A percentile compares a stretch with the other conserved stretches of the same genome.
phyloP scores from a whole-genome alignment of 2,329 filamentous ascomycete genomes.

The Calcarisporium arbuscula region DNA sequence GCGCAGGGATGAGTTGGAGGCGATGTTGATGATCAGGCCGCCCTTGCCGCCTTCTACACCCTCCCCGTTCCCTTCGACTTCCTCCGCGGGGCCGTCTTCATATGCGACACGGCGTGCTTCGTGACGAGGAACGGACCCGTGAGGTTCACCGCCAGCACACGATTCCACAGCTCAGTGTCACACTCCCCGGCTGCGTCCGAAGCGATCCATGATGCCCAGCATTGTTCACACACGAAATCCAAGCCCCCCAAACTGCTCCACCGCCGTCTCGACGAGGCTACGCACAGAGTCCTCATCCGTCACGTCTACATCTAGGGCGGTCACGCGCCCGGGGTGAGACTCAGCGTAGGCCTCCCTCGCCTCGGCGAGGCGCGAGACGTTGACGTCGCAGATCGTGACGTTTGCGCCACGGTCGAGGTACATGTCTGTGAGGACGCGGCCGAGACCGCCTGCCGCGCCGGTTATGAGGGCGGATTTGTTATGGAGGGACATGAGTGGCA shows the following conservation, averaged over 20 bases:
- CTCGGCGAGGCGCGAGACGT: conserved; percentile 11
- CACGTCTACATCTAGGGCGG: conserved; percentile 11
- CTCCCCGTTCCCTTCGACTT: background rate
- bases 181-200: conserved; percentile 45
- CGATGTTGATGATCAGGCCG: conserved; percentile 47
- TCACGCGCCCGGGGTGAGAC: conserved; percentile 3
- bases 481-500: conserved; percentile 7
- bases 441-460: conserved; percentile 25
- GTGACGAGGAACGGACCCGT: conserved; percentile 48
- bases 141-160: conserved; percentile 49
- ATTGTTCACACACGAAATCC: conserved; percentile 55
- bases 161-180: conserved; percentile 42
- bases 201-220: conserved; percentile 52
- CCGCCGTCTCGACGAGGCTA: conserved; percentile 15
- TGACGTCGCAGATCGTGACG: conserved; percentile 27
- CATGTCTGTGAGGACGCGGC: conserved; percentile 21
- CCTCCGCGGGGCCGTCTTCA: conserved; percentile 8
- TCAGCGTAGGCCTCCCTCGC: conserved; percentile 1
- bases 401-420: conserved; percentile 23
- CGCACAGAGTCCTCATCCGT: conserved; percentile 16
- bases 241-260: conserved; percentile 18
- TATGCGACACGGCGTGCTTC: conserved; percentile 39
- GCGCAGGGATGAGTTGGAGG: conserved; percentile 36
- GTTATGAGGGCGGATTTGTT: conserved; percentile 25
- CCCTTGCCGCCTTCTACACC: conserved; percentile 9